These are phyloP conservation scores for Suhomyces prunicola DNA, from an alignment of 805 yeast genomes.

Conservation along the genomic window DNA sequence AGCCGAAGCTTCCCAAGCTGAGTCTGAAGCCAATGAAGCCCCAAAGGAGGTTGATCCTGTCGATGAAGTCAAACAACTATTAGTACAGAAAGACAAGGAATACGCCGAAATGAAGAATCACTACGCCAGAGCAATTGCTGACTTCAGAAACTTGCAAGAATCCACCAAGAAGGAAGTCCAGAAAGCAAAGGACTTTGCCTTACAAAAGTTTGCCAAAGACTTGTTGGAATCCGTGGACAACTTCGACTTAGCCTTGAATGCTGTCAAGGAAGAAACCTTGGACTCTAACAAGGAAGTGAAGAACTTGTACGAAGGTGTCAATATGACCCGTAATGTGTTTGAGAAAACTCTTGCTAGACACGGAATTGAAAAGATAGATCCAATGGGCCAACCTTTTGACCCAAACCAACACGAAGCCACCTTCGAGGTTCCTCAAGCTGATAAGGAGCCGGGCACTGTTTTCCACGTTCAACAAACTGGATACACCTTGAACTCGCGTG, in stretches of 20 bases:
- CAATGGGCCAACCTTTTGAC: conserved; percentile 80
- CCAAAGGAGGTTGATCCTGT: conserved; percentile 4
- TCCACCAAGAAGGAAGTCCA: conserved; percentile 83
- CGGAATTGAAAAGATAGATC: conserved; percentile 78
- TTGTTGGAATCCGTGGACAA: conserved; percentile 86
- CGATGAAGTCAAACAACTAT: conserved; percentile 47
- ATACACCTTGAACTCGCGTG: conserved; percentile 79
- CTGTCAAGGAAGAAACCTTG: conserved; percentile 63
- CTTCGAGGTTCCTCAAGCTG: conserved; percentile 82
- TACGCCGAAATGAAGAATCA: conserved; percentile 79
- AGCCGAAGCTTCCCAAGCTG: conserved; percentile 4
- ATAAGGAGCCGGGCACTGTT: conserved; percentile 87
- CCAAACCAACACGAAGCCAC: conserved; percentile 93
- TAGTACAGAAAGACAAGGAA: conserved; percentile 64
- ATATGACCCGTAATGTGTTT: conserved; percentile 83
- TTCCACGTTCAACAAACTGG: conserved; percentile 93
- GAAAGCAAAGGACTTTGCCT: conserved; percentile 85
- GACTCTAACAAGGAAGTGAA: conserved; percentile 61
- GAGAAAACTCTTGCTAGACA: conserved; percentile 79
- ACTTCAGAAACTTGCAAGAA: conserved; percentile 88
- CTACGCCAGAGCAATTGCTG: conserved; percentile 81
- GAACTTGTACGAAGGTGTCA: conserved; percentile 81
- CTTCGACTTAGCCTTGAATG: conserved; percentile 78
- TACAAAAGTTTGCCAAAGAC: conserved; percentile 89
- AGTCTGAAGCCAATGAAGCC: conserved; percentile 8